Evolutionary conservation across 1,284 basidiomycete genomes (phyloP).

Genomic region (Chalciporus sp.): DNA sequence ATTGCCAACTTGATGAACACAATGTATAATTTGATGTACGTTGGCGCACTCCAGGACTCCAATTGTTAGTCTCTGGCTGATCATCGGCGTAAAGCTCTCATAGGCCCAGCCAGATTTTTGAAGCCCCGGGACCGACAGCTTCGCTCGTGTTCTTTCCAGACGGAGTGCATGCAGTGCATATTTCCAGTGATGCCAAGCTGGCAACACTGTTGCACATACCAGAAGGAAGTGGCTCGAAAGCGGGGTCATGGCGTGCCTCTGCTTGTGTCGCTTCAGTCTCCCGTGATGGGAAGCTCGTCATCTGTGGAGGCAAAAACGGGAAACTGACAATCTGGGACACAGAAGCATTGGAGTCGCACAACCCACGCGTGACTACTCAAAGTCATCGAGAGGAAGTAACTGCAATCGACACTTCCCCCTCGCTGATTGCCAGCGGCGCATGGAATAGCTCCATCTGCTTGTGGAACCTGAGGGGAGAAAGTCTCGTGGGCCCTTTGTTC

Average conservation of each 20-base stretch:
- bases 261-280: neutral
- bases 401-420: neutral
- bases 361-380: neutral
- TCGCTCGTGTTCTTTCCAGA: conserved; percentile 10
- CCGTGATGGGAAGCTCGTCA: neutral
- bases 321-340: neutral
- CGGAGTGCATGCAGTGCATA: conserved; percentile 1
- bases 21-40: no score
- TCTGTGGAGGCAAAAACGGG: neutral
- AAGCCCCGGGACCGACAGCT: no score
- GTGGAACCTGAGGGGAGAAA: neutral
- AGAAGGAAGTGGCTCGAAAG: neutral
- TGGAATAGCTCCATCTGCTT: neutral
- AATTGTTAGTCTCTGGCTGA: no score
- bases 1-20: no score
- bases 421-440: neutral
- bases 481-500: neutral
- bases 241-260: neutral
- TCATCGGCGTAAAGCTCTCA: no score
- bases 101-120: no score
- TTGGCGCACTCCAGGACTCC: no score
- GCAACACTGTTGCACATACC: neutral
- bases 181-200: neutral
- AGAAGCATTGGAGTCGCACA: no score
- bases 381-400: neutral